Conservation (phyloP, 169 alveolate species). For the Plasmodium adleri region DNA sequence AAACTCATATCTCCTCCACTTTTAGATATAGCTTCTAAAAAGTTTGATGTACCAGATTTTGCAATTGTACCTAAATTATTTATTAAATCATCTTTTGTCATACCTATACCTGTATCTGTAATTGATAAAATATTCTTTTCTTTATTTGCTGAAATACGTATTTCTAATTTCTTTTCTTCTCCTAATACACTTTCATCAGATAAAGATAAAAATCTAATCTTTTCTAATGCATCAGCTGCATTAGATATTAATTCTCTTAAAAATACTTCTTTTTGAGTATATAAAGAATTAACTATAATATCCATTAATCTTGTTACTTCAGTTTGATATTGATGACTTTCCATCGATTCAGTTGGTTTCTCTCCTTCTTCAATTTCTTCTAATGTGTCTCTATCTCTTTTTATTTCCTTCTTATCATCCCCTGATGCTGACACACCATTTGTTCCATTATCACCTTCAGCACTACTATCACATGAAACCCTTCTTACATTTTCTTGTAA, state of each 20-base stretch:
- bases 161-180: conserved; percentile 91
- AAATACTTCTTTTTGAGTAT: conserved; percentile 98
- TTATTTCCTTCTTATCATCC: neutral
- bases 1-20: conserved; percentile 96
- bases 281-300: conserved; percentile 98
- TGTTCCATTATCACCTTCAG: neutral
- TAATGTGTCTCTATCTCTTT: conserved; percentile 26
- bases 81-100: conserved; percentile 98
- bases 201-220: conserved; percentile 88
- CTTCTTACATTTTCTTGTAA: conserved; percentile 7
- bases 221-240: conserved; percentile 99
- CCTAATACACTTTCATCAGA: conserved; percentile 80
- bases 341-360: conserved; percentile 79
- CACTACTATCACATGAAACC: conserved; percentile 14
- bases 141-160: conserved; percentile 93
- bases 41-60: conserved; percentile 99
- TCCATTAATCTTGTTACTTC: conserved; percentile 99
- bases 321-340: conserved; percentile 92
- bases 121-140: conserved; percentile 95
- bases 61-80: conserved; percentile 99
- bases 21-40: conserved; percentile 97
- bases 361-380: conserved; percentile 59
- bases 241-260: conserved; percentile 98
- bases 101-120: conserved; percentile 99
- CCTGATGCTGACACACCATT: neutral